Conservation (phyloP, 257 asterid species). For the Scutellaria baicalensis region DNA sequence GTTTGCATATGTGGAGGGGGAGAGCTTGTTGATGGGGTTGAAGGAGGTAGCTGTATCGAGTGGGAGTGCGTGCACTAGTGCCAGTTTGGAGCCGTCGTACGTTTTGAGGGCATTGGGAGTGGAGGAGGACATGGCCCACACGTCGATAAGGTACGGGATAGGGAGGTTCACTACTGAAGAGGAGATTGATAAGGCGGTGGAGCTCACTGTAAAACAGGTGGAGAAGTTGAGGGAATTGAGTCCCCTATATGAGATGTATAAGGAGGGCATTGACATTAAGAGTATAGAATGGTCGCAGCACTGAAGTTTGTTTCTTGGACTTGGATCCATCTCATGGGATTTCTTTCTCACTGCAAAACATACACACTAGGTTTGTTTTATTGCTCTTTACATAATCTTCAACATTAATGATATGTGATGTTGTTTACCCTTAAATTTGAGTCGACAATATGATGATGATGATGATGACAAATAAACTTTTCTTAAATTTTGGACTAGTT, state of each 20-base stretch:
- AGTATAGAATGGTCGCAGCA: conserved; percentile 91
- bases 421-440: conserved; percentile 4
- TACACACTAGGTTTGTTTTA: conserved; percentile 17
- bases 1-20: conserved; percentile 94
- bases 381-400: conserved; percentile 15
- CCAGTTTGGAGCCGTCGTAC: conserved; percentile 95
- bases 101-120: conserved; percentile 97
- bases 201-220: conserved; percentile 86
- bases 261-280: conserved; percentile 91
- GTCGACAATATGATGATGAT: not conserved
- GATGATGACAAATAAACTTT: not conserved
- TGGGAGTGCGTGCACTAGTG: conserved; percentile 97
- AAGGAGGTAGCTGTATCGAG: conserved; percentile 98
- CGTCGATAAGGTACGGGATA: conserved; percentile 92
- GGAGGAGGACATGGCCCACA: conserved; percentile 98
- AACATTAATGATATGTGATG: not conserved
- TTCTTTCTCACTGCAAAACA: too few relatives aligned
- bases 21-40: conserved; percentile 96
- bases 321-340: too few relatives aligned
- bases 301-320: too few relatives aligned
- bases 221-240: conserved; percentile 96
- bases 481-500: not conserved
- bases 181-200: conserved; percentile 81
- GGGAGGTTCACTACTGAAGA: conserved; percentile 95
- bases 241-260: conserved; percentile 92